Conservation (phyloP, 2,329 filamentous ascomycete species). For the Spiromastix sp. region DNA sequence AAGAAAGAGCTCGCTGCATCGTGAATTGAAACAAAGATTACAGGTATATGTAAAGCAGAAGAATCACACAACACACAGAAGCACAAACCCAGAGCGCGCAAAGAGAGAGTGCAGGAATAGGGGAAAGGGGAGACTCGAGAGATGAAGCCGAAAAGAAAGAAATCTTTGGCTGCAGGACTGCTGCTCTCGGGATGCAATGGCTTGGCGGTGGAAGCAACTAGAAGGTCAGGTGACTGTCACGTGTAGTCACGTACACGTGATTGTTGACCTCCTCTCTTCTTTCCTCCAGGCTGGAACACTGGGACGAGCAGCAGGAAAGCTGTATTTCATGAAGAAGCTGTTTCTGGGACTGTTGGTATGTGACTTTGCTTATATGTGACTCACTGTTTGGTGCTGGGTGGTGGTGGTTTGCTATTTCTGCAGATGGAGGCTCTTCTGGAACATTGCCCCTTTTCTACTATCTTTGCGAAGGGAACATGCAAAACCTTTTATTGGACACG, state of each 20-base stretch:
- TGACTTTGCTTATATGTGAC: background rate
- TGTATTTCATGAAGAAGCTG: background rate
- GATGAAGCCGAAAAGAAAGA: slow-evolving; percentile 18
- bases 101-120: slow-evolving; percentile 21
- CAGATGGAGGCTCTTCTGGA: too few relatives aligned
- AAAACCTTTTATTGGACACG: too few relatives aligned
- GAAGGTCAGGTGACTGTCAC: slow-evolving; percentile 28
- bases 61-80: slow-evolving; percentile 22
- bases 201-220: slow-evolving; percentile 33
- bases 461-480: too few relatives aligned
- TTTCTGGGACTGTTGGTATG: background rate
- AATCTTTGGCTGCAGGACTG: too few relatives aligned
- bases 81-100: slow-evolving; percentile 18
- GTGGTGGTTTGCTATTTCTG: too few relatives aligned
- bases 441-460: too few relatives aligned
- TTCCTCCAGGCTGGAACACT: background rate
- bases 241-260: background rate
- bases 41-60: slow-evolving; percentile 17
- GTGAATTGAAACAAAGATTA: slow-evolving; percentile 30
- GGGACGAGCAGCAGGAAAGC: background rate
- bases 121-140: slow-evolving; percentile 19
- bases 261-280: background rate
- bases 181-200: slow-evolving; percentile 18
- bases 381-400: background rate
- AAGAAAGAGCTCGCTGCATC: slow-evolving; percentile 94